phyloP scores from a whole-genome alignment of 441 rosid species.

The Populus hybrid region DNA sequence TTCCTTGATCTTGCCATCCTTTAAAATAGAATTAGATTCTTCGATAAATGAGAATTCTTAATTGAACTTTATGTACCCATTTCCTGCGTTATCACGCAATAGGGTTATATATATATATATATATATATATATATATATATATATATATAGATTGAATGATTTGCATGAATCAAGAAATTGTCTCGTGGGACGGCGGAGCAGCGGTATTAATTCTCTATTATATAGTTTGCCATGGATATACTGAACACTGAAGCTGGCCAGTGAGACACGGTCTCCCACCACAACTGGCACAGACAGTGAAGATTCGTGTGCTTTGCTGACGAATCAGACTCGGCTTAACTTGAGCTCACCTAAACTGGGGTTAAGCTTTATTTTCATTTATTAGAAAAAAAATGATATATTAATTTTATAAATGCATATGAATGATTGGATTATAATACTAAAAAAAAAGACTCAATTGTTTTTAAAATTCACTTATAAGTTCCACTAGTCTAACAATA shows the following conservation, averaged over 20 bases:
- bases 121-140: no score
- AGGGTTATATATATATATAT: background rate
- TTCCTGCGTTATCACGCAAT: background rate
- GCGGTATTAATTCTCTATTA: background rate
- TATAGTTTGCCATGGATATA: no score
- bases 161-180: background rate
- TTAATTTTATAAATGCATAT: background rate
- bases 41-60: background rate
- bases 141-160: background rate
- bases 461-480: background rate
- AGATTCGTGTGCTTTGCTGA: background rate
- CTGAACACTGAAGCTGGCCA: background rate
- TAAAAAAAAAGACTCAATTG: no score
- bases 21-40: conserved; percentile 27
- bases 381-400: no score
- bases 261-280: background rate
- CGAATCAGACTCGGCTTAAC: background rate
- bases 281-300: background rate
- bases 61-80: background rate
- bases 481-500: background rate
- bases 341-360: background rate
- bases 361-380: background rate
- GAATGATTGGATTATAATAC: background rate
- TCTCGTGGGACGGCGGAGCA: conserved; percentile 25
- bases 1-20: background rate